These are phyloP conservation scores for Chalaropsis ovoidea DNA, from an alignment of 2,329 filamentous ascomycete genomes.

Conservation along the genomic window DNA sequence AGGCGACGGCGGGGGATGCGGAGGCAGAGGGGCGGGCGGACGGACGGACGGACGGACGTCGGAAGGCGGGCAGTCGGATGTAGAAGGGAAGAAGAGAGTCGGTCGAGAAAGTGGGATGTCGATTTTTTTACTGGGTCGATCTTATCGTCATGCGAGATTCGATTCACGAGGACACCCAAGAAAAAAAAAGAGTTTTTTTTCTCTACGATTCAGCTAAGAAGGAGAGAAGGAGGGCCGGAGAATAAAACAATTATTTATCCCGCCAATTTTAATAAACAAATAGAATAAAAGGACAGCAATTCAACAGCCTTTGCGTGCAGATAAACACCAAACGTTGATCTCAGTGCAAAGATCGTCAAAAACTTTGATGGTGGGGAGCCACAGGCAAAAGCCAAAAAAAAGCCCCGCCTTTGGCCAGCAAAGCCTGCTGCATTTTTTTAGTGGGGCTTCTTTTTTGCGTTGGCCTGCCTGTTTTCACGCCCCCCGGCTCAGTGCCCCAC, in stretches of 20 bases:
- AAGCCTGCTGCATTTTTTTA: constrained; percentile 9
- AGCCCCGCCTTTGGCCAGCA: constrained; percentile 8
- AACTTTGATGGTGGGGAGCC: constrained; percentile 5
- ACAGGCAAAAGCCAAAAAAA: not conserved
- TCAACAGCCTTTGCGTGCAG: constrained; percentile 6
- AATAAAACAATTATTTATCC: not conserved
- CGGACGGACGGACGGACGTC: not conserved
- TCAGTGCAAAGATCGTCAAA: constrained; percentile 3
- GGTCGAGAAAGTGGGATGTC: constrained; percentile 9
- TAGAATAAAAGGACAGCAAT: not conserved
- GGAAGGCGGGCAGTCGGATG: not conserved
- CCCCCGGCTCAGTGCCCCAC: no score
- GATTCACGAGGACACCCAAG: constrained; percentile 11
- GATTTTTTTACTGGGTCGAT: constrained; percentile 4
- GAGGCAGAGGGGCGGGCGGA: not conserved
- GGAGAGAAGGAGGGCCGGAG: constrained; percentile 1
- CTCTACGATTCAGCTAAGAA: constrained; percentile 18
- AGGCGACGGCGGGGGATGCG: not conserved
- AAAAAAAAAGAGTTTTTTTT: not conserved
- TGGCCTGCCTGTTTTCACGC: not conserved
- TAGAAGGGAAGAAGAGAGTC: not conserved
- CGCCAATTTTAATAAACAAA: not conserved
- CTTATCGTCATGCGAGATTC: not conserved
- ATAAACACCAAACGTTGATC: not conserved
- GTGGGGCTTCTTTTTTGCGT: constrained; percentile 1